Evolutionary conservation across 2,329 filamentous ascomycete genomes (phyloP).

Genomic region (Diplodia intermedia): DNA sequence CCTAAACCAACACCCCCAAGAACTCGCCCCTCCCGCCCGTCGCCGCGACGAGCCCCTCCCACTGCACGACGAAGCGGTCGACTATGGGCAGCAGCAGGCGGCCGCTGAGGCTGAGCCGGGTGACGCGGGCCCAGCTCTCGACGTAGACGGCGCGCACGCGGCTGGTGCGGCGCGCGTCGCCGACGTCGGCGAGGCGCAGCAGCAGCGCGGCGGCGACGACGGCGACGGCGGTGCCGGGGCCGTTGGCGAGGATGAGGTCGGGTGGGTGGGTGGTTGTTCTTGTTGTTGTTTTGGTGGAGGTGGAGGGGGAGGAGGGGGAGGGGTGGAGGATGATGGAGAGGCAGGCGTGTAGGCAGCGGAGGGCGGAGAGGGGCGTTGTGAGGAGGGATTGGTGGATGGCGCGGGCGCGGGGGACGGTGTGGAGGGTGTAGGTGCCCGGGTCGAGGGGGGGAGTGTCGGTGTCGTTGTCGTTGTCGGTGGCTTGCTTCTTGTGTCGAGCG

Average conservation of each 20-base stretch:
- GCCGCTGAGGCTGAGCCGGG: constrained; percentile 82
- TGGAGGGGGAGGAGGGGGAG: too few species aligned
- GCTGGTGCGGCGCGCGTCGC: constrained; percentile 49
- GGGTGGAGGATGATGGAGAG: constrained; percentile 32
- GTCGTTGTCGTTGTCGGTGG: background rate
- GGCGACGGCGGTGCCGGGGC: constrained; percentile 85
- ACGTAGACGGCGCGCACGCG: constrained; percentile 81
- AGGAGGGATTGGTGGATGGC: constrained; percentile 80
- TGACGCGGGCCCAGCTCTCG: constrained; percentile 90
- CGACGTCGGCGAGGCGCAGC: constrained; percentile 60
- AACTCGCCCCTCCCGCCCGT: constrained; percentile 53
- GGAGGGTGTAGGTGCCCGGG: constrained; percentile 64
- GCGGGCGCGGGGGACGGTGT: constrained; percentile 76
- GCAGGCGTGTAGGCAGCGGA: constrained; percentile 63
- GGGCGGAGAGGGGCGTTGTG: constrained; percentile 72
- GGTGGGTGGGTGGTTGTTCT: constrained; percentile 53
- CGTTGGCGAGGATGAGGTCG: constrained; percentile 83
- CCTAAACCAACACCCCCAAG: constrained; percentile 50
- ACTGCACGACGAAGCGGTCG: constrained; percentile 84
- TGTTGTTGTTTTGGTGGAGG: constrained; percentile 34
- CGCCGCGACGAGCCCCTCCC: constrained; percentile 64
- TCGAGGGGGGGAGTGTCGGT: constrained; percentile 43
- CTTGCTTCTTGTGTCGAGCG: background rate
- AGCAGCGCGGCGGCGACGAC: constrained; percentile 66
- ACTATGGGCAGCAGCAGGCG: constrained; percentile 74